Evolutionary conservation across 352 stramenopile genomes (phyloP), one percentile per base, ranked within the genome.

Genomic region (Phytophthora kernoviae): DNA sequence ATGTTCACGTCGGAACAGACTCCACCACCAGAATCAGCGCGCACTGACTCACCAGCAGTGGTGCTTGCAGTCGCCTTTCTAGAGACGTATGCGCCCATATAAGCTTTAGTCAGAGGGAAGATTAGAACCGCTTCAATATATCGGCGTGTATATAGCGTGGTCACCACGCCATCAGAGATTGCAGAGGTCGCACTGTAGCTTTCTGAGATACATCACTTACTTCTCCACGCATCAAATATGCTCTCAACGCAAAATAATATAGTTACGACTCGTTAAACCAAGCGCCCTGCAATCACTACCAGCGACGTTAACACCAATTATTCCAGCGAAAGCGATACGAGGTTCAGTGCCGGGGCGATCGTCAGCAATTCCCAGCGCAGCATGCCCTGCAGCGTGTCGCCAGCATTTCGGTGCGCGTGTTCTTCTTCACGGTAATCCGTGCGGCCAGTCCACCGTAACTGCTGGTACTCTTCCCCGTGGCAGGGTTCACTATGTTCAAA

Each of bases 371-470:
- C 74, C 74, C 74, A 83, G 4, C 72, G 69, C 41, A 84, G 40
- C 56, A 79, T 65, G 1, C 60, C 66, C 20, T 77, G 59, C 37
- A 84, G 40, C 21, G 70, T 78, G 36, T 84, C 75, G 2, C 53
- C 65, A 1, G 75, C 69, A 53, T 75, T 84, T 9, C 72, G 71
- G 14, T 74, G 68, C 11, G 75, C 75, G 20, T 81, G 65, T 37
- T 65, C 54, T 36, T 73, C 59, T 47, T 58, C 68, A 18, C 70
- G 71, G 69, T 81, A 84, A 55, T 84, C 64, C 1, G 75, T 84
- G 26, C 62, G 71, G 43, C 75, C 75, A 2, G 70, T 80, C 71
- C 71, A 84, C 30, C 72, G 72, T 14, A 81, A 42, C 45, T 78
- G 65, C 36, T 75, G 73, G n/a, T 66, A 72, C 47, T 65, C 62